Evolutionary conservation across 2,329 filamentous ascomycete species (phyloP).

Genomic region (Aspergillus glaucus): DNA sequence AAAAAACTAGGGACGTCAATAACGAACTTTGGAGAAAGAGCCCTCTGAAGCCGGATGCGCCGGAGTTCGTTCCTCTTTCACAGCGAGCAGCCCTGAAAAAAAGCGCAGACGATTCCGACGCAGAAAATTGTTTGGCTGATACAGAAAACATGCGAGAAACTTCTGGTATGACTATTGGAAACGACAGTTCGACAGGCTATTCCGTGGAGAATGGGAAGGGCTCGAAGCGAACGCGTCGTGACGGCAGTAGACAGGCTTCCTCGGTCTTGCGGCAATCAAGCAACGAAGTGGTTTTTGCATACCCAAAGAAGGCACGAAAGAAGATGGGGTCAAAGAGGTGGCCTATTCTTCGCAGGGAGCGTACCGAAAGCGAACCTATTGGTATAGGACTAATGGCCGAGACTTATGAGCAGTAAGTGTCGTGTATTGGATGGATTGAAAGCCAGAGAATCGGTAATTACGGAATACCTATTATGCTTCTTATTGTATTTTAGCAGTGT

Average conservation of each 20-base stretch:
- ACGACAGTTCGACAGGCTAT: not conserved
- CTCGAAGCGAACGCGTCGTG: not conserved
- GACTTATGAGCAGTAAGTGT: not conserved
- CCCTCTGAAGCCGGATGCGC: constrained; percentile 33
- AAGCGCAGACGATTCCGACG: no score
- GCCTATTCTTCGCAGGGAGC: constrained; percentile 1
- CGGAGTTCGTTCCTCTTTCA: constrained; percentile 32
- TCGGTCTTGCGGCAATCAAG: not conserved
- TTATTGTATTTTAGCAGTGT: not conserved
- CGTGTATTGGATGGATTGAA: not conserved
- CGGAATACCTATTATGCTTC: not conserved
- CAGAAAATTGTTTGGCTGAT: not conserved
- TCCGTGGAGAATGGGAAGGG: not conserved
- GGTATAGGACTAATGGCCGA: constrained; percentile 2
- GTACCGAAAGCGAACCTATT: constrained; percentile 3
- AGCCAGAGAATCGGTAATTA: not conserved
- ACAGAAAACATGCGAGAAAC: not conserved
- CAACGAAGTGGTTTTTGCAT: constrained; percentile 1
- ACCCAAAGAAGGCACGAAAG: constrained; percentile 4
- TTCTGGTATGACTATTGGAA: not conserved
- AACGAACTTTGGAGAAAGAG: constrained; percentile 4
- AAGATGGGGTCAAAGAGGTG: constrained; percentile 1
- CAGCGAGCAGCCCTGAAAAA: not conserved
- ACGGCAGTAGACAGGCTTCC: not conserved
- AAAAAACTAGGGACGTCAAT: not conserved